A percentile compares a stretch with the other conserved stretches of the same genome.
phyloP scores from a whole-genome alignment of 805 yeast genomes.

The Candida ovalis region DNA sequence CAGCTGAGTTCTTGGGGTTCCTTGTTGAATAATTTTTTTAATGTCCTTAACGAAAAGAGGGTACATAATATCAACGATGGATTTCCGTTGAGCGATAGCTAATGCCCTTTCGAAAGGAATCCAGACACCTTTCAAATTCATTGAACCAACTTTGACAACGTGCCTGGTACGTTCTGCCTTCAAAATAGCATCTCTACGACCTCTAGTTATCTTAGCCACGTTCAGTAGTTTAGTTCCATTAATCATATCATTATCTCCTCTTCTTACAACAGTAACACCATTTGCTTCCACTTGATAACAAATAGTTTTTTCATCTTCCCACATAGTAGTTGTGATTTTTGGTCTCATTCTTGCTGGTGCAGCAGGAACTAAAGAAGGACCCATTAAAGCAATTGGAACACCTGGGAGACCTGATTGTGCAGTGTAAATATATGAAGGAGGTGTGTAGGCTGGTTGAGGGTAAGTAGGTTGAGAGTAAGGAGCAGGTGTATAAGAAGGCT shows the following conservation, averaged over 20 bases:
- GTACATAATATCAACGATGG: conserved; percentile 50
- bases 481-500: too few relatives aligned
- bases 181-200: conserved; percentile 65
- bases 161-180: conserved; percentile 60
- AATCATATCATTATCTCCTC: conserved; percentile 68
- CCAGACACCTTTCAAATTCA: conserved; percentile 72
- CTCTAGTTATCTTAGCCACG: conserved; percentile 68
- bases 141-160: conserved; percentile 65
- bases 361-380: conserved; percentile 34
- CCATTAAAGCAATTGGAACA: conserved; percentile 16
- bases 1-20: too few relatives aligned
- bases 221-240: conserved; percentile 64
- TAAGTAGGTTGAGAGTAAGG: too few relatives aligned
- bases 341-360: conserved; percentile 47
- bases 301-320: conserved; percentile 68
- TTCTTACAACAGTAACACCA: conserved; percentile 57
- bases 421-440: too few relatives aligned
- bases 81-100: conserved; percentile 62
- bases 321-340: conserved; percentile 62
- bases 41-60: conserved; percentile 61
- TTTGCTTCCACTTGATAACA: conserved; percentile 69
- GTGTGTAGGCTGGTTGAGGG: too few relatives aligned
- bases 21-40: conserved; percentile 36
- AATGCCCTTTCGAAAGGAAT: conserved; percentile 66
- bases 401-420: too few relatives aligned